Evolutionary conservation across 78 protist genomes (phyloP).

Genomic region (Dictyostelium purpureum): DNA sequence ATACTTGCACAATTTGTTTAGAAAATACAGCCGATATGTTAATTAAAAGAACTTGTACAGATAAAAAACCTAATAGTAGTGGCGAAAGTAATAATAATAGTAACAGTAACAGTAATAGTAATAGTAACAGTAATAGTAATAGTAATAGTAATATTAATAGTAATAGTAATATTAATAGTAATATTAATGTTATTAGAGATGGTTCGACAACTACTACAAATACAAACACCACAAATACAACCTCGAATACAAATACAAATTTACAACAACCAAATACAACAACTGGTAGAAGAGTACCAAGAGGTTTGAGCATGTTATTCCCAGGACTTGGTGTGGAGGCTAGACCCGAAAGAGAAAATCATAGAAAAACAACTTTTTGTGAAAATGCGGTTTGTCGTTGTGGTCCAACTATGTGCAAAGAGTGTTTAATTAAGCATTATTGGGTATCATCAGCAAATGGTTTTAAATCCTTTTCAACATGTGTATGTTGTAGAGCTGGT

Average conservation of each 20-base stretch:
- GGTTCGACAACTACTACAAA: not conserved
- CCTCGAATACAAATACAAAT: not conserved
- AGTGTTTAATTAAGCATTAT: slow-evolving; percentile 44
- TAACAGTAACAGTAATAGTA: not conserved
- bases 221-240: not conserved
- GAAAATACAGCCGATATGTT: slow-evolving; percentile 7
- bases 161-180: not conserved
- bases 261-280: not conserved
- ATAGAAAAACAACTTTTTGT: slow-evolving; percentile 8
- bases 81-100: not conserved
- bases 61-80: not conserved
- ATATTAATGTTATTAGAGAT: not conserved
- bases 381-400: slow-evolving; percentile 27
- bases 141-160: not conserved
- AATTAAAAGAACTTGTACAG: slow-evolving; percentile 36
- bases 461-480: slow-evolving; percentile 39
- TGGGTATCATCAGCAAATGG: slow-evolving; percentile 31
- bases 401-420: slow-evolving; percentile 54
- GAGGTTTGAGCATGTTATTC: not conserved
- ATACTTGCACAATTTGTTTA: slow-evolving; percentile 28
- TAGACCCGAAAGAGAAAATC: not conserved
- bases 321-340: not conserved
- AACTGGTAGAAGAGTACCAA: not conserved
- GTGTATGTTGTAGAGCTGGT: slow-evolving; percentile 57
- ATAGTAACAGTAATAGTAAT: no score